Percentiles rank a stretch among this genome's conserved stretches.
Evolutionary conservation across 140 eudicot genomes (phyloP).

Genomic region (Ambrosia hybrid): DNA sequence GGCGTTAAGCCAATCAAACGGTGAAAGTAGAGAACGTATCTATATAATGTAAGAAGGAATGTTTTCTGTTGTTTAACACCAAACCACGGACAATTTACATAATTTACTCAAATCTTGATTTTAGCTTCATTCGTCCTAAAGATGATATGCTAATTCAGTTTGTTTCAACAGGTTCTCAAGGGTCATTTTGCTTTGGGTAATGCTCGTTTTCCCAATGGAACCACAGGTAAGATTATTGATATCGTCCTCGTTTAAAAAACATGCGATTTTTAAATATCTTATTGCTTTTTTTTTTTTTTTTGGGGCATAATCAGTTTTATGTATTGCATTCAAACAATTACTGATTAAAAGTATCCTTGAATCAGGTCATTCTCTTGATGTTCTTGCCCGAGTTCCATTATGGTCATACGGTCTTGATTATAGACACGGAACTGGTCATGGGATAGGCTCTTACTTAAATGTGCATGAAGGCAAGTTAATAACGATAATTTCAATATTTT

Average conservation of each 20-base stretch:
- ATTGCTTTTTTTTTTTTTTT: background rate
- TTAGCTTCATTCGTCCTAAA: background rate
- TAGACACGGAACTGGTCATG: slow-evolving; percentile 99
- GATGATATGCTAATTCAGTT: background rate
- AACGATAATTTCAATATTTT: background rate
- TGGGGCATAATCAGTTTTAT: background rate
- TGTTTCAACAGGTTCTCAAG: slow-evolving; percentile 69
- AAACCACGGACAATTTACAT: too few species aligned
- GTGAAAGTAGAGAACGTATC: too few species aligned
- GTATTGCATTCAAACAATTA: background rate
- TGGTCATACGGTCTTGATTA: slow-evolving; percentile 98
- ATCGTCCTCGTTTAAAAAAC: background rate
- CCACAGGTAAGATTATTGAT: slow-evolving; percentile 57
- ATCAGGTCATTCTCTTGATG: slow-evolving; percentile 82
- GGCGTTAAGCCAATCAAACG: too few species aligned
- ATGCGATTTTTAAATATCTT: background rate
- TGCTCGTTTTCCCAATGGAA: slow-evolving; percentile 96
- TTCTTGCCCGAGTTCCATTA: slow-evolving; percentile 95
- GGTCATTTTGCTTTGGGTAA: slow-evolving; percentile 94
- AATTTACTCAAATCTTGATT: background rate
- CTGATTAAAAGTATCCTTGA: background rate
- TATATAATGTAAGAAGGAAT: too few species aligned
- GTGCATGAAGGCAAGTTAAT: slow-evolving; percentile 86
- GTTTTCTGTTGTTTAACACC: too few species aligned
- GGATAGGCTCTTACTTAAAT: slow-evolving; percentile 85